Evolutionary conservation across 768 basidiomycete species (phyloP).

Genomic region (Boletus edulis): DNA sequence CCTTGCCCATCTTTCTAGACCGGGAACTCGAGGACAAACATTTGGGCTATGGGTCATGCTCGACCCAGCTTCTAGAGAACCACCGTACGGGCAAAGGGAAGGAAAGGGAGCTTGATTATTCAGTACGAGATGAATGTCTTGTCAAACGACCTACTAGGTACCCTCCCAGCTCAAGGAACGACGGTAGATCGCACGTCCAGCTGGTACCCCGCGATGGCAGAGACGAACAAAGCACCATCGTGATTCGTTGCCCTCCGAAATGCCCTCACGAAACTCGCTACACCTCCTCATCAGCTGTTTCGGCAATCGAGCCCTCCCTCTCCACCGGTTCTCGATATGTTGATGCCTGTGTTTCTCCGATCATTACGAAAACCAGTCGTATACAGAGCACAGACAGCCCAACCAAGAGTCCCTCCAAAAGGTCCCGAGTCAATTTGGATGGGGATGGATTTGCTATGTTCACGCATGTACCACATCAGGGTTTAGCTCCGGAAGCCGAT

Average conservation of each 20-base stretch:
- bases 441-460: constrained; percentile 7
- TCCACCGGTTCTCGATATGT: constrained; percentile 16
- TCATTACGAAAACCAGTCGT: constrained; percentile 5
- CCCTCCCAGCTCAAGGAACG: not conserved
- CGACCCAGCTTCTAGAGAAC: not conserved
- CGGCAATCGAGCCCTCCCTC: not conserved
- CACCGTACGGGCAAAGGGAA: not conserved
- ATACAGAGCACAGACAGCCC: not conserved
- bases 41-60: not conserved
- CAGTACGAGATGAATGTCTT: not conserved
- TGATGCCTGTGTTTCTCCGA: constrained; percentile 30
- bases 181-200: constrained; percentile 23
- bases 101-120: not conserved
- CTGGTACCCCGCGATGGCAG: constrained; percentile 13
- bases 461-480: constrained; percentile 12
- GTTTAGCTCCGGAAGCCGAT: constrained; percentile 15
- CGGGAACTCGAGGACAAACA: not conserved
- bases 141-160: not conserved
- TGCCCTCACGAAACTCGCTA: constrained; percentile 20
- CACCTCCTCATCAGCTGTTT: not conserved
- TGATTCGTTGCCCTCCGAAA: constrained; percentile 16
- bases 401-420: not conserved
- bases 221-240: constrained; percentile 10
- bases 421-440: not conserved
- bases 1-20: constrained; percentile 16